Evolutionary conservation across 495 filamentous ascomycete species (phyloP).

Genomic region (Bacidia gigantensis): DNA sequence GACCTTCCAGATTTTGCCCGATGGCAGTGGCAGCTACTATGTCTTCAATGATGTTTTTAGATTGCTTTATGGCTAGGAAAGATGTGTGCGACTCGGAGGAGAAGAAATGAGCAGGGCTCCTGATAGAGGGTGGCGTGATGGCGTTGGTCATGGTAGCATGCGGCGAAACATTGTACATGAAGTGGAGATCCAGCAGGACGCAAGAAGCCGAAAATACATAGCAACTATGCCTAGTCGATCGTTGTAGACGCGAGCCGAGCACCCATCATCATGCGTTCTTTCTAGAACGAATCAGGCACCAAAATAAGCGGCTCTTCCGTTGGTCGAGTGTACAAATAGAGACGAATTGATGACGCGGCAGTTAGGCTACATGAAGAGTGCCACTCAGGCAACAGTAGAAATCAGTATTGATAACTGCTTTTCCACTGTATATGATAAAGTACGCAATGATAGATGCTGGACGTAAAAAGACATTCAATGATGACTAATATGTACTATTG

Average conservation of each 20-base stretch:
- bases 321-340: not conserved
- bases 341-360: not conserved
- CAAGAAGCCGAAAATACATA: no score
- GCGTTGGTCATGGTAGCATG: not conserved
- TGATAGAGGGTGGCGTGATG: not conserved
- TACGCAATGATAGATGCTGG: no score
- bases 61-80: slow-evolving; percentile 43
- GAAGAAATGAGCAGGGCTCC: no score
- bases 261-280: no score
- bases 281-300: slow-evolving; percentile 6
- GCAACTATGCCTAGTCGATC: no score
- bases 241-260: no score
- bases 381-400: not conserved
- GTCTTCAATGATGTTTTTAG: slow-evolving; percentile 90
- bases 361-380: not conserved
- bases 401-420: no score
- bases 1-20: slow-evolving; percentile 65
- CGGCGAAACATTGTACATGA: no score
- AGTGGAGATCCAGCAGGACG: not conserved
- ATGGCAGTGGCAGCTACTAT: slow-evolving; percentile 56
- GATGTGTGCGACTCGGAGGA: no score
- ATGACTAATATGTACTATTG: no score
- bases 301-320: not conserved
- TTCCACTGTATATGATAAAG: no score
- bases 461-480: no score